A percentile compares a stretch with the other conserved stretches of the same genome.
Conservation (phyloP, 1,139 yeast genomes). For the Sugiyamaella sp. region DNA sequence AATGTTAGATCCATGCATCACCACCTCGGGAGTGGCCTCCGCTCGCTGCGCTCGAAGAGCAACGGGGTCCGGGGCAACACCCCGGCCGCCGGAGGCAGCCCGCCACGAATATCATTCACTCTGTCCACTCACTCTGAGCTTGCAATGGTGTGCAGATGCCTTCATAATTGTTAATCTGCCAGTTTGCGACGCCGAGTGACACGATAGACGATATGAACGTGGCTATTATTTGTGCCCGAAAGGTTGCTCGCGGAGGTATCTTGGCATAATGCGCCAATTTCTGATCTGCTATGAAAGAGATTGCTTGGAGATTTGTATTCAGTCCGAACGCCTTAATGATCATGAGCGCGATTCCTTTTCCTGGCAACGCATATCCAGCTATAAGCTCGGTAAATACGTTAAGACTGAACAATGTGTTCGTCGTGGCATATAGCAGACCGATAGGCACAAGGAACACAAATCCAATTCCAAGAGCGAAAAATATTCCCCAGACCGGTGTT, state of each 20-base stretch:
- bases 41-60: too few species aligned
- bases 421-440: constrained; percentile 51
- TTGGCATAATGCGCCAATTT: constrained; percentile 62
- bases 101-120: background rate
- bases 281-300: constrained; percentile 56
- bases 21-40: too few species aligned
- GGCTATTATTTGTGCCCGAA: constrained; percentile 58
- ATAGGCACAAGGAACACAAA: constrained; percentile 57
- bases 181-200: constrained; percentile 53
- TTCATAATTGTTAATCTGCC: constrained; percentile 45
- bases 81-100: too few species aligned
- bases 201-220: constrained; percentile 45
- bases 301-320: constrained; percentile 63
- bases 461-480: constrained; percentile 59
- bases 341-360: constrained; percentile 63
- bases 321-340: constrained; percentile 61
- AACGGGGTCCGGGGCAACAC: too few species aligned
- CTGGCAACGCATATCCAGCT: constrained; percentile 65
- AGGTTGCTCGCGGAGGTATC: constrained; percentile 61
- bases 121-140: constrained; percentile 17
- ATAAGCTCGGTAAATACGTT: constrained; percentile 63
- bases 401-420: constrained; percentile 58
- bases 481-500: constrained; percentile 57
- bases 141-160: constrained; percentile 30
- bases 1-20: too few species aligned